Conservation (phyloP, 768 basidiomycete species). For the Amanita polypyramis region DNA sequence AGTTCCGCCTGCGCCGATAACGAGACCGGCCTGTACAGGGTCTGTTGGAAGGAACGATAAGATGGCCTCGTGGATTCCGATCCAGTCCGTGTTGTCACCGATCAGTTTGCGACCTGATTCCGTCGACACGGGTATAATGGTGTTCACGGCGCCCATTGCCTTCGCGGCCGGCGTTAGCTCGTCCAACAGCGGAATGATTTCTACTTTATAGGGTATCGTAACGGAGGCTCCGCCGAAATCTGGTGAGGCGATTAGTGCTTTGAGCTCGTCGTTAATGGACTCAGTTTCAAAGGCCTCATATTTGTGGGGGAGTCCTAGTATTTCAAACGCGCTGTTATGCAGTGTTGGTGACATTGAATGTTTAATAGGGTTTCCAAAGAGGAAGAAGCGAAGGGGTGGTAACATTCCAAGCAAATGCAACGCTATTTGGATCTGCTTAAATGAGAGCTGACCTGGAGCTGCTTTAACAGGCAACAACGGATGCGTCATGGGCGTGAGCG, state of each 20-base stretch:
- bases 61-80: constrained; percentile 66
- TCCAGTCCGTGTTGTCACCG: constrained; percentile 97
- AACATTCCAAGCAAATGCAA: constrained; percentile 73
- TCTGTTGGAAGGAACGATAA: constrained; percentile 26
- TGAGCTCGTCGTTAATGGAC: constrained; percentile 54
- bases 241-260: constrained; percentile 45
- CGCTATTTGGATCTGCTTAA: constrained; percentile 75
- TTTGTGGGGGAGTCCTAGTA: constrained; percentile 73
- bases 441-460: constrained; percentile 90
- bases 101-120: constrained; percentile 41
- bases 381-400: constrained; percentile 65
- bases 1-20: constrained; percentile 94
- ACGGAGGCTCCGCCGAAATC: constrained; percentile 94
- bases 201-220: constrained; percentile 92
- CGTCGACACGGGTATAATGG: constrained; percentile 51
- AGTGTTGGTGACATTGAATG: constrained; percentile 89
- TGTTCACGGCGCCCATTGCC: constrained; percentile 92
- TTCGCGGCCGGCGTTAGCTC: constrained; percentile 70
- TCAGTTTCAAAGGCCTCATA: constrained; percentile 75
- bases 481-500: constrained; percentile 88
- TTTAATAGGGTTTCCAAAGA: constrained; percentile 84
- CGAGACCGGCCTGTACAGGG: constrained; percentile 46
- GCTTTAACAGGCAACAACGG: constrained; percentile 76
- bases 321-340: constrained; percentile 81
- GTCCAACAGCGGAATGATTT: constrained; percentile 79